phyloP scores from a whole-genome alignment of 148 eudicot genomes.

The Suaeda aralocaspica region DNA sequence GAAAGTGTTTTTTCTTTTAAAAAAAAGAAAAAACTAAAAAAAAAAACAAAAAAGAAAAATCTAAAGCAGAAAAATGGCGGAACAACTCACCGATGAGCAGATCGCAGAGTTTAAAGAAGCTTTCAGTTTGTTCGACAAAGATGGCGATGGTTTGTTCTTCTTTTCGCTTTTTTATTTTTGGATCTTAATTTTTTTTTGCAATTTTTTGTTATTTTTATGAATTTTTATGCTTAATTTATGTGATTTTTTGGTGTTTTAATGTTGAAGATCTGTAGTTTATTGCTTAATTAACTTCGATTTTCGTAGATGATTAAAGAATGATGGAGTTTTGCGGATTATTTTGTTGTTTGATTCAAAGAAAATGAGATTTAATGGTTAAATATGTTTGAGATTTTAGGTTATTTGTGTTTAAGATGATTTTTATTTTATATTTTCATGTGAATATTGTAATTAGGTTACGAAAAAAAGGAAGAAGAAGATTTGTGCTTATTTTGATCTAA shows the following conservation, averaged over 20 bases:
- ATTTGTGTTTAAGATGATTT: conserved; percentile 1
- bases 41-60: background rate
- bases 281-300: background rate
- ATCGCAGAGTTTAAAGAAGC: conserved; percentile 75
- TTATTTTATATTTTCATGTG: background rate
- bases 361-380: background rate
- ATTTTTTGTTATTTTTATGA: background rate
- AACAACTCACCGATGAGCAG: conserved; percentile 65
- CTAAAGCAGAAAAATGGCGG: conserved; percentile 37
- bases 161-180: background rate
- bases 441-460: too few species aligned
- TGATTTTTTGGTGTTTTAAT: background rate
- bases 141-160: conserved; percentile 53
- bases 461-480: too few species aligned
- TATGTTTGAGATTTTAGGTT: background rate
- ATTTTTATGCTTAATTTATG: background rate
- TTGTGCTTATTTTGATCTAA: too few species aligned
- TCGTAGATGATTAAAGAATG: background rate
- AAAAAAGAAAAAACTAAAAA: background rate
- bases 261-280: background rate
- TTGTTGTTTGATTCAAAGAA: background rate
- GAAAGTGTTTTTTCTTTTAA: background rate
- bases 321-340: conserved; percentile 6
- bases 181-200: background rate
- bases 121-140: conserved; percentile 62